Evolutionary conservation across 2,329 filamentous ascomycete species (phyloP), one percentile per base, ranked within the genome.

Genomic region (Graphium sp.): DNA sequence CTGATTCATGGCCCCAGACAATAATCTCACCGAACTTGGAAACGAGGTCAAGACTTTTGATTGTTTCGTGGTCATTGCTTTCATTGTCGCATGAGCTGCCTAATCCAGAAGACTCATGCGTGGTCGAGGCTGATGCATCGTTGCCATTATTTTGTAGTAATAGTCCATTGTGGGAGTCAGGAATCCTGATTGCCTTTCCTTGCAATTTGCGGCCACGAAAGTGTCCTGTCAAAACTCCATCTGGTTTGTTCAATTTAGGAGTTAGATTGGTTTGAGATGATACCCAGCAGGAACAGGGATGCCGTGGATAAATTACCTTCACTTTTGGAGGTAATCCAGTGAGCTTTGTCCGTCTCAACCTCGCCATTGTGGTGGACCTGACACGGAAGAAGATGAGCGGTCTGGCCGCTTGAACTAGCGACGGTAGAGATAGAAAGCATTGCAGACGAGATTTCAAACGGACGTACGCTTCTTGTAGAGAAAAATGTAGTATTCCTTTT

Each of bases 1-100:
- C 41, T 1, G 55, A 50, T 39, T 89, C 84, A 47, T 93, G 84
- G 0, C 68, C 74, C 85, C 85, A 95, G n/a, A 93, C 62, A 4
- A 82, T 53, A 28, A 93, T 48, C 31, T 78, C 61, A 6, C 83
- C 70, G 44, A 94, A 94, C 11, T 60, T 60, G 18, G 6, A 17
- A 16, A 13, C 11, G 14, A 18, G 15, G 11, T 22, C 16, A 9
- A 22, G 16, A 10, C 20, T 22, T 19, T 28, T 26, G 12, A 24
- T 8, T 4, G 22, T 15, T 18, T 25, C 30, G 3, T 61, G 58
- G 20, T 52, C 48, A 10, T 53, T 41, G 15, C 51, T 45, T n/a
- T n/a, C n/a, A n/a, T n/a, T n/a, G n/a, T n/a, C n/a, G n/a, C n/a
- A n/a, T n/a, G n/a, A n/a, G n/a, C n/a, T n/a, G n/a, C n/a, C n/a